A percentile compares a stretch with the other conserved stretches of the same genome.
phyloP scores from a whole-genome alignment of 495 filamentous ascomycete genomes.

The Penicillium diatomitis region DNA sequence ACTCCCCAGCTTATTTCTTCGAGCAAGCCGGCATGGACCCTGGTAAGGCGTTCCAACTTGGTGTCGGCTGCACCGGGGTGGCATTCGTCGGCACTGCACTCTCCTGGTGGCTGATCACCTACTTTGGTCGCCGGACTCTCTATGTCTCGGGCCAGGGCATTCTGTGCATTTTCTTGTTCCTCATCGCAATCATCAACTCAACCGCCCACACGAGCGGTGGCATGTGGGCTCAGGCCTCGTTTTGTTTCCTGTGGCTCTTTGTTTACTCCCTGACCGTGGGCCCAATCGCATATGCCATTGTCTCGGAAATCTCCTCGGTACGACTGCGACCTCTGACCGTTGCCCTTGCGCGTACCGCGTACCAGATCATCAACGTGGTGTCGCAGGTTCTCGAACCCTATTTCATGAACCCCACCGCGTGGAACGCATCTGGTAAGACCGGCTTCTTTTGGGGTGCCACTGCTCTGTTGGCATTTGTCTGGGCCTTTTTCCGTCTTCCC shows the following conservation, averaged over 20 bases:
- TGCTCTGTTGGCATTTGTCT: constrained; percentile 53
- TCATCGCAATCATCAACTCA: constrained; percentile 57
- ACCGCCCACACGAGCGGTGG: constrained; percentile 31
- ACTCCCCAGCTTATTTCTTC: constrained; percentile 66
- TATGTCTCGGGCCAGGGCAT: constrained; percentile 56
- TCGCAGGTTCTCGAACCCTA: constrained; percentile 57
- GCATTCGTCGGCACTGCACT: constrained; percentile 48
- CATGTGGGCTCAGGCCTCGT: constrained; percentile 34
- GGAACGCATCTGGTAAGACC: constrained; percentile 56
- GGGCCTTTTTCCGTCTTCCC: constrained; percentile 60
- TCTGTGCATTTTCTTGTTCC: constrained; percentile 48
- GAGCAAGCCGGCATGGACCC: constrained; percentile 54
- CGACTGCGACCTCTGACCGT: constrained; percentile 61
- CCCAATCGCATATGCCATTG: constrained; percentile 62
- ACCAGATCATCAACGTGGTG: constrained; percentile 56
- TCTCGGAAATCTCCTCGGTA: constrained; percentile 59
- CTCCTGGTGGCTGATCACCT: constrained; percentile 42
- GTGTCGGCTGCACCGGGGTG: constrained; percentile 45
- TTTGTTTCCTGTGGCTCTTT: constrained; percentile 59
- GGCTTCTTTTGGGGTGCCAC: constrained; percentile 64
- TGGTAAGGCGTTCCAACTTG: constrained; percentile 43
- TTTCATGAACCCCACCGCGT: constrained; percentile 58
- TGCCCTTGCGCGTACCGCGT: constrained; percentile 51
- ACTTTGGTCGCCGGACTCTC: constrained; percentile 54
- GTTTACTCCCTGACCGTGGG: constrained; percentile 62